Evolutionary conservation across 257 asterid genomes (phyloP).

Genomic region (Nicotiana tomentosiformis): DNA sequence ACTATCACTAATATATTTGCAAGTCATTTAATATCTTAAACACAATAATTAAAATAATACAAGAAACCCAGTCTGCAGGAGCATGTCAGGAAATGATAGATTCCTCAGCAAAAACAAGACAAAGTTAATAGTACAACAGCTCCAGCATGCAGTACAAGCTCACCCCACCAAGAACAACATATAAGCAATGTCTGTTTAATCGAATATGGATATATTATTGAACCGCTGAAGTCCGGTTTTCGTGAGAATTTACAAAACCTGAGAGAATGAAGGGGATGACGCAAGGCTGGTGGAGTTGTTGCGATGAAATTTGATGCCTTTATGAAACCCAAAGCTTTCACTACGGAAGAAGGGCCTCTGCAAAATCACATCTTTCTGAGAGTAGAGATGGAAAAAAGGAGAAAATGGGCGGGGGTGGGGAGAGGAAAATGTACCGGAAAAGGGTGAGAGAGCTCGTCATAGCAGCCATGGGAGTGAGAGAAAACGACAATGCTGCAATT

Average conservation of each 20-base stretch:
- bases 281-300: conserved; percentile 16
- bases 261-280: conserved; percentile 35
- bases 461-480: conserved; percentile 26
- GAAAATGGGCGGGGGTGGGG: neutral
- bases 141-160: neutral
- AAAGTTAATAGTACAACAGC: neutral
- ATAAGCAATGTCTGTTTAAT: neutral
- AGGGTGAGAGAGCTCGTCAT: conserved; percentile 32
- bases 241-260: conserved; percentile 29
- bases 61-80: neutral
- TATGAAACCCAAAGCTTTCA: conserved; percentile 36
- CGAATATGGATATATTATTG: neutral
- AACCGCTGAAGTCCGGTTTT: neutral
- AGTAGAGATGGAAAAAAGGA: neutral
- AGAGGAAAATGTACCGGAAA: conserved; percentile 31
- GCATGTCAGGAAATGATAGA: neutral
- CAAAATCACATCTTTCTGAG: conserved; percentile 9
- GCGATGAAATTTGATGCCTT: conserved; percentile 32
- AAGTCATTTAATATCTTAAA: neutral
- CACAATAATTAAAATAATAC: neutral
- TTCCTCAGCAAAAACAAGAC: neutral
- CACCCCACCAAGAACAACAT: neutral
- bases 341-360: conserved; percentile 43
- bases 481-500: neutral
- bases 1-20: neutral